Percentiles rank a stretch among this genome's conserved stretches.
Evolutionary conservation across 768 basidiomycete species (phyloP).

Genomic region (Boletus coccyginus): DNA sequence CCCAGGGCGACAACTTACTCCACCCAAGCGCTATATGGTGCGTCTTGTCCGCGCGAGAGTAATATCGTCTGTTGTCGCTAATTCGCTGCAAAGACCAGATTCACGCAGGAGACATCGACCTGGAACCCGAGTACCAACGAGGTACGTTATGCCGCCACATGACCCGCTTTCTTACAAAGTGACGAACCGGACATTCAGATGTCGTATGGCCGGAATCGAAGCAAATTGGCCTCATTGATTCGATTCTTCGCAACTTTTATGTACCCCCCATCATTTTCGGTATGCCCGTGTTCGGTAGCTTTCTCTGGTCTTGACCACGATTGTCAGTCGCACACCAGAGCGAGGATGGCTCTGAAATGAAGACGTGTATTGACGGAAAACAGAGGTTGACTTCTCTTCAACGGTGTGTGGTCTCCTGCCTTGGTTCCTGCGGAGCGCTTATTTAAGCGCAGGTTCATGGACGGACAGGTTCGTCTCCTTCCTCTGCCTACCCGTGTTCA

Average conservation of each 20-base stretch:
- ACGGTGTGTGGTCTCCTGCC: conserved; percentile 40
- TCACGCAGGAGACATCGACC: conserved; percentile 56
- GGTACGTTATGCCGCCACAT: conserved; percentile 38
- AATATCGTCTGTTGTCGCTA: not conserved
- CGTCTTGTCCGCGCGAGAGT: not conserved
- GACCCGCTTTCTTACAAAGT: not conserved
- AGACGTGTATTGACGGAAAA: conserved; percentile 78
- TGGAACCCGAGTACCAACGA: conserved; percentile 79
- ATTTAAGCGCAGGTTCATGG: conserved; percentile 52
- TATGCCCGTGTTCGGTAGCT: conserved; percentile 21
- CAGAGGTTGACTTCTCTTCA: conserved; percentile 76
- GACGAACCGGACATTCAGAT: conserved; percentile 35
- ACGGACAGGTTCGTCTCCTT: conserved; percentile 54
- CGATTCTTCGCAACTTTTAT: conserved; percentile 75
- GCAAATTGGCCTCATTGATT: conserved; percentile 74
- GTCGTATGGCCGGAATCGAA: conserved; percentile 80
- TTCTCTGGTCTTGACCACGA: not conserved
- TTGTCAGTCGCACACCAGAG: conserved; percentile 44
- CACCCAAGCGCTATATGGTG: conserved; percentile 58
- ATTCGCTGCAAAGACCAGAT: conserved; percentile 53
- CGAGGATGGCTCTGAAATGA: conserved; percentile 64
- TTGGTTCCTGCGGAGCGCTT: not conserved
- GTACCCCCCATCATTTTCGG: conserved; percentile 79
- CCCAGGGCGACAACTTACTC: conserved; percentile 64
- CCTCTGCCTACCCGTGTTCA: not conserved